These are phyloP conservation scores for Byssothecium circinans DNA, from an alignment of 2,329 filamentous ascomycete species.

Conservation along the genomic window DNA sequence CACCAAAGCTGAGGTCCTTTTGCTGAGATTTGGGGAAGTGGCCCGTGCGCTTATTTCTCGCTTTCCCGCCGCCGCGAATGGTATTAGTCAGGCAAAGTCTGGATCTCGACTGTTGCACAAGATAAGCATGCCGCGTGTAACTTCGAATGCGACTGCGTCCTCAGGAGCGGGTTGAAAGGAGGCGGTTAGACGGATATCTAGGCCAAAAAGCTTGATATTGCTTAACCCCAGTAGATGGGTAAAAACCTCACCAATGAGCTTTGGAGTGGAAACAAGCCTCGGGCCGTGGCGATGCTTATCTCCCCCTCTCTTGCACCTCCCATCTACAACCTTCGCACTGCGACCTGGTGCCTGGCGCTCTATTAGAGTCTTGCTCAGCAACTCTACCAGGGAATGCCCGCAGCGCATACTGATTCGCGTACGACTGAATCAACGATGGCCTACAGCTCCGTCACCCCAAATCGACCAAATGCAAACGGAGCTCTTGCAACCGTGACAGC, in stretches of 20 bases:
- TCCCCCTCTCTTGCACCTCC: background rate
- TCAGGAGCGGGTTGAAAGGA: background rate
- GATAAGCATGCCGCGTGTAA: no score
- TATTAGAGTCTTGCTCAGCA: background rate
- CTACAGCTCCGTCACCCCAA: background rate
- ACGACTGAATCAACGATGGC: background rate
- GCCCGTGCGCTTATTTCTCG: no score
- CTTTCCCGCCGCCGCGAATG: no score
- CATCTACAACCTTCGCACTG: conserved; percentile 2
- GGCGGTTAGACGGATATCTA: background rate
- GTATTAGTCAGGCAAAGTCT: no score
- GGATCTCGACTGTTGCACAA: no score
- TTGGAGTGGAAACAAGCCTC: background rate
- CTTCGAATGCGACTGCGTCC: no score
- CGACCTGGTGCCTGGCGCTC: conserved; percentile 5
- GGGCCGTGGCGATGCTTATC: background rate
- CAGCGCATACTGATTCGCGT: background rate
- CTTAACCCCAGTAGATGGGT: background rate
- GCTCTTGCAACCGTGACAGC: background rate
- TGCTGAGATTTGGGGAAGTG: no score
- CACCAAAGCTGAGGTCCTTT: no score
- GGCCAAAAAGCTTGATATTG: conserved; percentile 2
- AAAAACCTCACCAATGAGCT: background rate
- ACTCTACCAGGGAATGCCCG: background rate
- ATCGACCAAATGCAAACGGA: background rate